Conservation (phyloP, 345 rosid genomes). For the Euphorbia tirucalli region DNA sequence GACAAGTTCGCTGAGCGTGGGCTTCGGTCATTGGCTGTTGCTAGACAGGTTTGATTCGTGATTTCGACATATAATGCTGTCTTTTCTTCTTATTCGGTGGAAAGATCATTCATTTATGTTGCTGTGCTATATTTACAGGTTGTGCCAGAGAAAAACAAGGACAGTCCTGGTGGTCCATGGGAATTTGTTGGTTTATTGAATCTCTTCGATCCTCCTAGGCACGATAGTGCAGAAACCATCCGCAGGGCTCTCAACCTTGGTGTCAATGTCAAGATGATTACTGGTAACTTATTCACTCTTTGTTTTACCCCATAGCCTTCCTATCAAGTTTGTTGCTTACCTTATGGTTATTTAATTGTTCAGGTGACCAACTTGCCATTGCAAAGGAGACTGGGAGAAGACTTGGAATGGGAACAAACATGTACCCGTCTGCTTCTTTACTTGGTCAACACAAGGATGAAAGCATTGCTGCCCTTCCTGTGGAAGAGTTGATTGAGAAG, state of each 20-base stretch:
- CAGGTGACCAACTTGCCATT: constrained; percentile 34
- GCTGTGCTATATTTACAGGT: constrained; percentile 8
- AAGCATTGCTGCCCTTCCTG: constrained; percentile 24
- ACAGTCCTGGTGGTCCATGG: constrained; percentile 31
- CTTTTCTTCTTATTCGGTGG: background rate
- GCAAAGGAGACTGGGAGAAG: constrained; percentile 33
- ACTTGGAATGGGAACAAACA: constrained; percentile 35
- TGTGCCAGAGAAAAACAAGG: constrained; percentile 31
- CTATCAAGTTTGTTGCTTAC: constrained; percentile 1
- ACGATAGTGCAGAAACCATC: constrained; percentile 58
- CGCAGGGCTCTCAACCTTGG: constrained; percentile 44
- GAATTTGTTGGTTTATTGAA: constrained; percentile 40
- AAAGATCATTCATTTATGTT: background rate
- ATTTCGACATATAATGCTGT: background rate
- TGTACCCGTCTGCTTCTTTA: constrained; percentile 28
- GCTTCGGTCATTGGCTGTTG: constrained; percentile 29
- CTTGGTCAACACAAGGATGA: constrained; percentile 30
- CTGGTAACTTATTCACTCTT: constrained; percentile 17
- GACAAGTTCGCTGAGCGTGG: constrained; percentile 32
- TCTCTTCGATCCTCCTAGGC: constrained; percentile 62
- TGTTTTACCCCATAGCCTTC: background rate
- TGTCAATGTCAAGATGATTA: constrained; percentile 34
- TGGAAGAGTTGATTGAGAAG: constrained; percentile 33
- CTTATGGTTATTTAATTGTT: background rate
- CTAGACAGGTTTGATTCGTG: constrained; percentile 24